phyloP scores from a whole-genome alignment of 2,329 filamentous ascomycete species.

The Dryadomyces quercus-mongolicae region DNA sequence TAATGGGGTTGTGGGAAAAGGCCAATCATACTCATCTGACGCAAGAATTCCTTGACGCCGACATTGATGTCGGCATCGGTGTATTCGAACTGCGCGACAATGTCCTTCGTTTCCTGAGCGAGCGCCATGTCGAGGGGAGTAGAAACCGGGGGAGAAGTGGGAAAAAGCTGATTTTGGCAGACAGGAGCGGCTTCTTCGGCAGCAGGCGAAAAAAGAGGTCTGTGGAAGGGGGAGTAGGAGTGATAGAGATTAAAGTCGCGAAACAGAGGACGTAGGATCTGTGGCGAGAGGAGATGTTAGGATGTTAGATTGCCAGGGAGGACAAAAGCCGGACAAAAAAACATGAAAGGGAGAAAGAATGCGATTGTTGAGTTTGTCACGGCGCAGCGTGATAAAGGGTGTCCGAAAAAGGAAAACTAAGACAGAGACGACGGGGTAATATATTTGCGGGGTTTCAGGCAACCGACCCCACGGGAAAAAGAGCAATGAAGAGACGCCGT shows the following conservation, averaged over 20 bases:
- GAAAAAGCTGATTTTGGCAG: slow-evolving; percentile 45
- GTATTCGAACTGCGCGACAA: slow-evolving; percentile 81
- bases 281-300: neutral
- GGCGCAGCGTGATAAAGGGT: too few species aligned
- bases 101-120: slow-evolving; percentile 60
- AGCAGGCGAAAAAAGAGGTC: slow-evolving; percentile 29
- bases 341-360: neutral
- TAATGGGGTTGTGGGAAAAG: neutral
- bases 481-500: neutral
- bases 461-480: neutral
- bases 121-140: slow-evolving; percentile 48
- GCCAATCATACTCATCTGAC: slow-evolving; percentile 54
- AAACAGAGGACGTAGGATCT: slow-evolving; percentile 34
- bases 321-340: slow-evolving; percentile 6
- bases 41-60: slow-evolving; percentile 74
- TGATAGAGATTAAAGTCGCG: slow-evolving; percentile 30
- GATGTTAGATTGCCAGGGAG: neutral
- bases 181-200: slow-evolving; percentile 27
- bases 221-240: slow-evolving; percentile 22
- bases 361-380: neutral
- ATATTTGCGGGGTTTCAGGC: neutral
- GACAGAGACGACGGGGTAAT: slow-evolving; percentile 10
- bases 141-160: slow-evolving; percentile 40
- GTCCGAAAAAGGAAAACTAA: slow-evolving; percentile 7
- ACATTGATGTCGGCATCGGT: slow-evolving; percentile 64